phyloP scores from a whole-genome alignment of 2,329 filamentous ascomycete genomes.

The Kalaharituber pfeilii region DNA sequence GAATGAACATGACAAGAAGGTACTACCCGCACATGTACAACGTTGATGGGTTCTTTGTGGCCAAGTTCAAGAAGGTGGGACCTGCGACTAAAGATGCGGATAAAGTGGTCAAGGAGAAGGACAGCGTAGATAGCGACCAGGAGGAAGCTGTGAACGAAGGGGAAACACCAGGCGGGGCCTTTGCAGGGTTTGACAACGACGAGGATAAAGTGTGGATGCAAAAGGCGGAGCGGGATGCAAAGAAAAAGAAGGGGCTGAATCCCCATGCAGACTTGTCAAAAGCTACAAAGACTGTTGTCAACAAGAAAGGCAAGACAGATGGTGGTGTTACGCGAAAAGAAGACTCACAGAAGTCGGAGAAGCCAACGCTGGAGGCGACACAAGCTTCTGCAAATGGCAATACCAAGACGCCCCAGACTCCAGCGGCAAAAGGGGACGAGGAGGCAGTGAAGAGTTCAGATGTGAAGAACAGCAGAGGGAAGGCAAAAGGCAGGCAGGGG shows the following conservation, averaged over 20 bases:
- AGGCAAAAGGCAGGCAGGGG: no score
- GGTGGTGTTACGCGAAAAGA: no score
- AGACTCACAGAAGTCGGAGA: no score
- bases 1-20: conserved; percentile 62
- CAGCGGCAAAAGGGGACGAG: no score
- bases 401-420: no score
- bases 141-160: conserved; percentile 21
- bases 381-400: no score
- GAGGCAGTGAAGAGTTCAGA: no score
- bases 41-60: conserved; percentile 95
- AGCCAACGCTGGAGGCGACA: no score
- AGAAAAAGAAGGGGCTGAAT: conserved; percentile 58
- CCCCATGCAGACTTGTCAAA: conserved; percentile 35
- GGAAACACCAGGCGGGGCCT: conserved; percentile 30
- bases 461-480: no score
- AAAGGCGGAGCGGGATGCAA: conserved; percentile 52
- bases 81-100: conserved; percentile 49
- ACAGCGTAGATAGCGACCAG: conserved; percentile 13
- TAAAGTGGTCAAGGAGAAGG: conserved; percentile 24
- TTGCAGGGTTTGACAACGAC: conserved; percentile 58
- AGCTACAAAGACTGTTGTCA: no score
- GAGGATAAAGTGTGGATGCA: conserved; percentile 56
- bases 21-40: conserved; percentile 89
- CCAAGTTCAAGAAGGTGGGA: conserved; percentile 86
- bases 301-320: no score